phyloP scores from a whole-genome alignment of 441 rosid species.

The Aquilaria agallochum region DNA sequence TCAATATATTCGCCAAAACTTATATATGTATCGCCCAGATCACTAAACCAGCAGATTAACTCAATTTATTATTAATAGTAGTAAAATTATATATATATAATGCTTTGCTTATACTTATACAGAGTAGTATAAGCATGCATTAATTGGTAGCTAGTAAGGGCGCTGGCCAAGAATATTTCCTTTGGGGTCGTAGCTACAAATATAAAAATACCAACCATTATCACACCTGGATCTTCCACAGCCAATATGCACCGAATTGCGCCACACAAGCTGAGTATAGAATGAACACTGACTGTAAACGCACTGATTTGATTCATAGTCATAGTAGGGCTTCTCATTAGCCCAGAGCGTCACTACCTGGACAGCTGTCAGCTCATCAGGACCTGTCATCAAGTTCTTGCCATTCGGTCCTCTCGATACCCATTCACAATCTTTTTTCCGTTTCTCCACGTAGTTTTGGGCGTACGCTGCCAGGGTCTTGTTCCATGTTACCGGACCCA shows the following conservation, averaged over 20 bases:
- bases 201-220: not conserved
- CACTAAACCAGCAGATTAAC: too few relatives aligned
- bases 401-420: constrained; percentile 45
- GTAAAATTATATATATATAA: too few relatives aligned
- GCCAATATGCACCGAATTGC: not conserved
- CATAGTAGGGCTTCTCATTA: constrained; percentile 35
- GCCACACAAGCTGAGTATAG: constrained; percentile 44
- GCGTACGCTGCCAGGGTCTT: constrained; percentile 37
- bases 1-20: too few relatives aligned
- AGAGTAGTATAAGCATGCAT: too few relatives aligned
- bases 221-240: not conserved
- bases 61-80: too few relatives aligned
- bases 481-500: constrained; percentile 38
- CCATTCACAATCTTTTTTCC: constrained; percentile 26
- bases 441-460: constrained; percentile 34
- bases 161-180: not conserved
- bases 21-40: too few relatives aligned
- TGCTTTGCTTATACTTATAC: too few relatives aligned
- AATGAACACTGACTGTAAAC: constrained; percentile 34
- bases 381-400: constrained; percentile 52
- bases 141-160: not conserved
- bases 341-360: constrained; percentile 46
- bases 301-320: constrained; percentile 40
- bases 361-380: constrained; percentile 25
- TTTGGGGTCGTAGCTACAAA: not conserved